Conservation (phyloP, 2,329 filamentous ascomycete species). For the Xylaria arbuscula region DNA sequence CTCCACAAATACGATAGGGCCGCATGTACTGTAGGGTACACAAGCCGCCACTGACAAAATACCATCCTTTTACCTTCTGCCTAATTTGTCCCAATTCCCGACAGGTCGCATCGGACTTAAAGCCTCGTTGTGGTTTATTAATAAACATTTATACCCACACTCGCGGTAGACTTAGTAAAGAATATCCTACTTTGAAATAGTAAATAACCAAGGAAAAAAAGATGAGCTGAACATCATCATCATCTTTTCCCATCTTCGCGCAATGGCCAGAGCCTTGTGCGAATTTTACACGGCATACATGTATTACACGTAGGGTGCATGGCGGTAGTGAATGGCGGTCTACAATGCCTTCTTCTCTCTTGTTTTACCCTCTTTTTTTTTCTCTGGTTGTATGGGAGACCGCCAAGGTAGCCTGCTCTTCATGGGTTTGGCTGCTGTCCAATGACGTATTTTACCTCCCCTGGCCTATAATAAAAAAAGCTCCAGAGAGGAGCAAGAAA, state of each 20-base stretch:
- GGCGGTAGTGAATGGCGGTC: conserved; percentile 10
- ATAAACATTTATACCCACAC: conserved; percentile 22
- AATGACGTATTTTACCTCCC: conserved; percentile 25
- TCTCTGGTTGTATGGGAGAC: not conserved
- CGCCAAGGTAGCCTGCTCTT: conserved; percentile 31
- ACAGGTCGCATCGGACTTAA: conserved; percentile 1
- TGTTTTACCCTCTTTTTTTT: not conserved
- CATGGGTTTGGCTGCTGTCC: not conserved
- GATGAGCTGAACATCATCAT: not conserved
- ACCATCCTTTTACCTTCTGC: conserved; percentile 33
- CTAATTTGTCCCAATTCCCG: conserved; percentile 1
- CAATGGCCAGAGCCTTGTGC: conserved; percentile 17
- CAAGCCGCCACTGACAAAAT: not conserved
- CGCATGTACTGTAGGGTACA: conserved; percentile 24
- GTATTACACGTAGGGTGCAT: not conserved
- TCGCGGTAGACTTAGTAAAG: not conserved
- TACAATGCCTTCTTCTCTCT: not conserved
- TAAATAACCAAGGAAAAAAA: not conserved
- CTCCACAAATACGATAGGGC: conserved; percentile 15
- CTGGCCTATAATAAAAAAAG: not conserved
- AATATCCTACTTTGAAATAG: not conserved
- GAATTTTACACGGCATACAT: not conserved
- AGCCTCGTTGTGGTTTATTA: conserved; percentile 22
- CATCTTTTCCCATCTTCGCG: not conserved
- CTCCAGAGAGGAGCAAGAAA: not conserved